Evolutionary conservation across 2,329 filamentous ascomycete species (phyloP), one percentile per base, ranked within the genome.

Genomic region (Clathrospora elynae): DNA sequence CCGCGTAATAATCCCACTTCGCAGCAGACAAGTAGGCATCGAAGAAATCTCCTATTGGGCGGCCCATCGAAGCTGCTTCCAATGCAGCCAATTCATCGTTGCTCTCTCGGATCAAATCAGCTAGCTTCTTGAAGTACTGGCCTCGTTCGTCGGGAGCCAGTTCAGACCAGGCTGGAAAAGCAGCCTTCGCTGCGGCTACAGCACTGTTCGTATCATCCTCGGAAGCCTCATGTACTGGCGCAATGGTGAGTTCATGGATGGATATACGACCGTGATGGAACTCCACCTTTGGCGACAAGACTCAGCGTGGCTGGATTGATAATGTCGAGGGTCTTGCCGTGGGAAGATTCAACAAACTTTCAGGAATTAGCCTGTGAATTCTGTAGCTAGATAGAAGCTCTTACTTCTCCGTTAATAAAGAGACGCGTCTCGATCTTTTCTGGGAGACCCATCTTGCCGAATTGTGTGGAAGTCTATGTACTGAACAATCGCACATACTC

Each of bases 1-100:
- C 70, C 87, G 81, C 67, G 86, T 87, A 11, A 85, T 86, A 40
- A 85, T 89, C 88, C 29, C 90, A 88, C 74, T 90, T 88, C 40
- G 90, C 75, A 25, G 88, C 88, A 55, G 87, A 79, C 26, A 90
- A 79, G 18, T 90, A 86, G 62, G 90, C 88, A 33, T 88, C 88
- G 70, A 80, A 85, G 39, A 87, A 88, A 66, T 89, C 85, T 34
- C 84, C 84, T 64, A 91, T 83, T 0, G 88, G 91, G 78, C 91
- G 91, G 66, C 88, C 88, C 76, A 92, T 88, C 71, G 91, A 88
- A 32, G 90, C 78, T 11, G 87, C 90, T 71, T 92, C 92, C 70
- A 86, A 88, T 7, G 87, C 86, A 7, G 87, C 88, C 52, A 93
- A 73, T 13, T 88, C 80, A 67, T 91, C 87, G 83, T 86, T 90